Percentiles rank a stretch among this genome's conserved stretches.
phyloP scores from a whole-genome alignment of 169 alveolate species.

The Plasmodium vivax region DNA sequence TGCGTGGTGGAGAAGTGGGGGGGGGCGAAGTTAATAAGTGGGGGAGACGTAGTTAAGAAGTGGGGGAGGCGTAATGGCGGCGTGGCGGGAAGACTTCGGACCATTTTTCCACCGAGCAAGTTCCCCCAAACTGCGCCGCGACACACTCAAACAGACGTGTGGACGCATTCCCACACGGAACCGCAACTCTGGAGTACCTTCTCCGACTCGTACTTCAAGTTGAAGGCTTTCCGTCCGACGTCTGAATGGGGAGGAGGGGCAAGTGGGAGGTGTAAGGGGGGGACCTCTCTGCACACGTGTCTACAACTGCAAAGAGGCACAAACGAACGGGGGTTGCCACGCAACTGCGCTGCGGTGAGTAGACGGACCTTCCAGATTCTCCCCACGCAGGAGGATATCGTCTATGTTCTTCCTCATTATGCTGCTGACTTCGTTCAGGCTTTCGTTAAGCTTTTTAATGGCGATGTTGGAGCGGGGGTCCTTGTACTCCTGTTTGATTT shows the following conservation, averaged over 20 bases:
- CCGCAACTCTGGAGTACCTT: slow-evolving; percentile 23
- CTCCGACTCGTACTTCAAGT: slow-evolving; percentile 68
- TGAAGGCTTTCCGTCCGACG: slow-evolving; percentile 83
- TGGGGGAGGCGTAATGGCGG: background rate
- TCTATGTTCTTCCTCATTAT: slow-evolving; percentile 85
- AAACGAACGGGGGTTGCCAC: background rate
- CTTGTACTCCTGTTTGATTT: slow-evolving; percentile 81
- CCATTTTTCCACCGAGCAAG: background rate
- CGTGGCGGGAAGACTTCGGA: background rate
- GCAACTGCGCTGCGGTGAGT: background rate
- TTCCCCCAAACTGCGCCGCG: background rate
- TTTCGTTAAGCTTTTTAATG: slow-evolving; percentile 82
- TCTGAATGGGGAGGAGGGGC: slow-evolving; percentile 74
- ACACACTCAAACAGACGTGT: background rate
- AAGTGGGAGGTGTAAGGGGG: background rate
- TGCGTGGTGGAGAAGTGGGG: background rate
- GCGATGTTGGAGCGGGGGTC: slow-evolving; percentile 84
- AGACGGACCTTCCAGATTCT: slow-evolving; percentile 82
- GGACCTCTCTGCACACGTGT: background rate
- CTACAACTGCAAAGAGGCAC: background rate
- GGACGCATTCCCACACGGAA: background rate
- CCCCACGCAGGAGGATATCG: slow-evolving; percentile 84
- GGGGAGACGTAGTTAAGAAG: background rate
- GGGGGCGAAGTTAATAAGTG: background rate
- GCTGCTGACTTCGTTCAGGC: slow-evolving; percentile 84